A percentile compares a stretch with the other conserved stretches of the same genome.
Conservation (phyloP, 768 basidiomycete species). For the Leucocoprinus leucothites region DNA sequence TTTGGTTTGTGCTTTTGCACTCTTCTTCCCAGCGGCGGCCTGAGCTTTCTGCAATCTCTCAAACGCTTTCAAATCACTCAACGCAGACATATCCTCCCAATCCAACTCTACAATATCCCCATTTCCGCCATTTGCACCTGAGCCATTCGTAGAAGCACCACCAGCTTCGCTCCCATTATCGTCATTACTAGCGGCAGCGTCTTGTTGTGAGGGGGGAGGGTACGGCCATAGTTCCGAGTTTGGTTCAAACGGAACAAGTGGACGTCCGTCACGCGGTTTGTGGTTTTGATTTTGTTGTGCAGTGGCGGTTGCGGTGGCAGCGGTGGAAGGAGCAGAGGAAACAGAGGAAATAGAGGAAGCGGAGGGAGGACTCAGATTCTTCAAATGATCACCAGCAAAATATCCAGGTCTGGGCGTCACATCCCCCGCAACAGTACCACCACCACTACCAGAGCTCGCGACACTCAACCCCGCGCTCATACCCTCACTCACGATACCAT, state of each 20-base stretch:
- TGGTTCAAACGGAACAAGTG: conserved; percentile 58
- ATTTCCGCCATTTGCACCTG: conserved; percentile 24
- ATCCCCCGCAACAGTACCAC: neutral
- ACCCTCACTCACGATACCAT: neutral
- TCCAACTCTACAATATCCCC: conserved; percentile 73
- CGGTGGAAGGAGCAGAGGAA: neutral
- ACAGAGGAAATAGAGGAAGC: neutral
- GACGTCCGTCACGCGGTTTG: conserved; percentile 28
- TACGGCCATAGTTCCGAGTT: conserved; percentile 75
- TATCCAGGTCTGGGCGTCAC: conserved; percentile 20
- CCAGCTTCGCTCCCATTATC: neutral
- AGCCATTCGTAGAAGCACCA: conserved; percentile 12
- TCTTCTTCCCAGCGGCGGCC: conserved; percentile 9
- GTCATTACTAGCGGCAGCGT: conserved; percentile 12
- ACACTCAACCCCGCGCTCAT: neutral
- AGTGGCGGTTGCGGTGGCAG: neutral
- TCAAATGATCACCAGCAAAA: neutral
- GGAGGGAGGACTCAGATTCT: neutral
- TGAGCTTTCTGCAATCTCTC: conserved; percentile 26
- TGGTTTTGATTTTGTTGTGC: neutral
- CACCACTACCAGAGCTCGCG: neutral
- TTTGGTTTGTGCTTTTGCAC: conserved; percentile 23
- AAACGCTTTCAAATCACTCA: conserved; percentile 67
- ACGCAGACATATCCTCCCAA: conserved; percentile 67
- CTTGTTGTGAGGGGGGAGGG: conserved; percentile 43